Evolutionary conservation across 2,329 filamentous ascomycete species (phyloP).

Genomic region (Zalaria sp.): DNA sequence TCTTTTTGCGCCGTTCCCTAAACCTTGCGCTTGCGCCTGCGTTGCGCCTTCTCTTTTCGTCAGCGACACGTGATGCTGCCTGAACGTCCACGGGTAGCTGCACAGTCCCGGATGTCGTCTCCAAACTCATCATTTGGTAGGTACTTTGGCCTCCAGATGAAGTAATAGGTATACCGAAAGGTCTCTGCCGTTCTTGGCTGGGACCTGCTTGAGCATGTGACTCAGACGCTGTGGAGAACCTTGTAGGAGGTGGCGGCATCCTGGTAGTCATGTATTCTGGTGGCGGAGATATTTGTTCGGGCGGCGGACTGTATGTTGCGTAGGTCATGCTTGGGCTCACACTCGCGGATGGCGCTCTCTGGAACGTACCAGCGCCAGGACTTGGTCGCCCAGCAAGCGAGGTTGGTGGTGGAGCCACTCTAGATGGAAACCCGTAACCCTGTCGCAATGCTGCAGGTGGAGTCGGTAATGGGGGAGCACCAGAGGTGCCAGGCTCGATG

Average conservation of each 20-base stretch:
- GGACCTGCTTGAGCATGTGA: too few relatives aligned
- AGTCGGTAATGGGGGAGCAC: slow-evolving; percentile 33
- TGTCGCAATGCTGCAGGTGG: slow-evolving; percentile 24
- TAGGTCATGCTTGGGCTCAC: slow-evolving; percentile 34
- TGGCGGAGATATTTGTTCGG: too few relatives aligned
- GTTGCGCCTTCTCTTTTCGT: slow-evolving; percentile 75
- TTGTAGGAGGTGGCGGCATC: too few relatives aligned
- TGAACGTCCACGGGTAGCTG: slow-evolving; percentile 64
- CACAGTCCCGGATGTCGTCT: slow-evolving; percentile 36
- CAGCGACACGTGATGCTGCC: slow-evolving; percentile 66
- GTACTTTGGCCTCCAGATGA: slow-evolving; percentile 30
- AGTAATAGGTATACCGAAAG: slow-evolving; percentile 27
- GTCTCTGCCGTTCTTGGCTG: slow-evolving; percentile 9
- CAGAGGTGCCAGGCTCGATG: slow-evolving; percentile 28
- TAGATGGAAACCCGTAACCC: slow-evolving; percentile 20
- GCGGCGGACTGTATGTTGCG: slow-evolving; percentile 27
- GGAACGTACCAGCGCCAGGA: slow-evolving; percentile 6
- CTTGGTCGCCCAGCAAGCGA: slow-evolving; percentile 25
- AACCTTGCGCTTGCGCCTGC: slow-evolving; percentile 76
- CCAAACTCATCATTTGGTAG: slow-evolving; percentile 40
- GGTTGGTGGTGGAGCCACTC: slow-evolving; percentile 19
- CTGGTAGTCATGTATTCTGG: too few relatives aligned
- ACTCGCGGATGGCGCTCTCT: slow-evolving; percentile 16
- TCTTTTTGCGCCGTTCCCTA: slow-evolving; percentile 66
- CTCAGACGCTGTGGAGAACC: too few relatives aligned